phyloP scores from a whole-genome alignment of 2,329 filamentous ascomycete species.

The Ceratocystis diversiconidia region DNA sequence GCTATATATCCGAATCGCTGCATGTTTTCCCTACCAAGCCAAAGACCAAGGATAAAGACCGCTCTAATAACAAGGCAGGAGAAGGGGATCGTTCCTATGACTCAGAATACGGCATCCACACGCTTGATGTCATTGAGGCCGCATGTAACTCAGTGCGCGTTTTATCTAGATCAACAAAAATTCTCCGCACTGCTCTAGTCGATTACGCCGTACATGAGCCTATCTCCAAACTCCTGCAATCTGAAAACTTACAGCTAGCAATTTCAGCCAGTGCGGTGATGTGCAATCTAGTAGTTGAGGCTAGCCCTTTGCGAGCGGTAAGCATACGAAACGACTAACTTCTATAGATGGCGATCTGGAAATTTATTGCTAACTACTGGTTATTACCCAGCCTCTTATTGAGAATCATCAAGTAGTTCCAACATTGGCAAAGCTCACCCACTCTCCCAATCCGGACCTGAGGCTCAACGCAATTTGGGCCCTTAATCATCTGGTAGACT shows the following conservation, averaged over 20 bases:
- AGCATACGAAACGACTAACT: slow-evolving; percentile 25
- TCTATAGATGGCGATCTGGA: not conserved
- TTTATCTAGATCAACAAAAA: slow-evolving; percentile 69
- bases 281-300: slow-evolving; percentile 73
- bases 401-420: slow-evolving; percentile 55
- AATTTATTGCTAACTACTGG: not conserved
- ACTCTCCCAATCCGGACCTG: slow-evolving; percentile 63
- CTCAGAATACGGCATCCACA: slow-evolving; percentile 54
- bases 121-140: slow-evolving; percentile 62
- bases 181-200: slow-evolving; percentile 72
- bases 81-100: slow-evolving; percentile 18
- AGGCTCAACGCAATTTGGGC: slow-evolving; percentile 84
- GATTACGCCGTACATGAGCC: slow-evolving; percentile 72
- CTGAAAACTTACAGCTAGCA: slow-evolving; percentile 63
- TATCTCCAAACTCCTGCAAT: slow-evolving; percentile 58
- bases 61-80: slow-evolving; percentile 23
- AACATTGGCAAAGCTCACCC: slow-evolving; percentile 69
- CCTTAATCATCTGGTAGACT: slow-evolving; percentile 71
- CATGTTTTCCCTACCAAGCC: slow-evolving; percentile 40
- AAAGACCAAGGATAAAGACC: slow-evolving; percentile 33
- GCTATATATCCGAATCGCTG: slow-evolving; percentile 73
- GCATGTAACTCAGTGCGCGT: slow-evolving; percentile 72
- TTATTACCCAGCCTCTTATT: slow-evolving; percentile 46
- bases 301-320: slow-evolving; percentile 83
- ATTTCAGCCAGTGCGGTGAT: slow-evolving; percentile 74